These are phyloP conservation scores for Leccinum cinnamomeum DNA, from an alignment of 1,284 basidiomycete genomes.

Conservation along the genomic window DNA sequence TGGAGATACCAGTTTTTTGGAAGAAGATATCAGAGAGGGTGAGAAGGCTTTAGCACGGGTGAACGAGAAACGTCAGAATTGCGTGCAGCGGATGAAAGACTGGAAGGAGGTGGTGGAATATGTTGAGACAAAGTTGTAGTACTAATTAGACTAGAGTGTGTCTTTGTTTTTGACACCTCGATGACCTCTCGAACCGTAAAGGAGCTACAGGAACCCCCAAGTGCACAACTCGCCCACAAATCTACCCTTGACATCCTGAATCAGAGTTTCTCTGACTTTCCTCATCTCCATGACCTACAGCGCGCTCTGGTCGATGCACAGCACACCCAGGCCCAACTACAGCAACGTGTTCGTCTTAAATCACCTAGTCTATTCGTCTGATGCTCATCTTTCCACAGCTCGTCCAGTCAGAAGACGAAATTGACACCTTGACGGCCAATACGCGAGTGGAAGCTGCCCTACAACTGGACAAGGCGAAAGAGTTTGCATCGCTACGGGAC, in stretches of 20 bases:
- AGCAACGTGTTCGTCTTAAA: conserved; percentile 43
- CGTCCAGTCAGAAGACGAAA: conserved; percentile 46
- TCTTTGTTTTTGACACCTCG: background rate
- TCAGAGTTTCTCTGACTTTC: conserved; percentile 43
- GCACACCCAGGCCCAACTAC: conserved; percentile 39
- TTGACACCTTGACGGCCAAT: conserved; percentile 45
- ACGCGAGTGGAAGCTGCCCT: conserved; percentile 45
- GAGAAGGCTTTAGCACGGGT: conserved; percentile 20
- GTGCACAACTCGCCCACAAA: conserved; percentile 40
- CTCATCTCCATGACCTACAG: conserved; percentile 49
- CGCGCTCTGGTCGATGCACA: conserved; percentile 39
- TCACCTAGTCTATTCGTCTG: conserved; percentile 20
- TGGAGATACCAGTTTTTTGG: conserved; percentile 56
- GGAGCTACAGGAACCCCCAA: conserved; percentile 49
- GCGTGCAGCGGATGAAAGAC: conserved; percentile 50
- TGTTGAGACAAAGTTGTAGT: conserved; percentile 12
- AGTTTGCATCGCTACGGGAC: conserved; percentile 73
- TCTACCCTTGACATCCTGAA: conserved; percentile 49
- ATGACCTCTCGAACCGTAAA: conserved; percentile 50
- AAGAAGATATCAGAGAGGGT: conserved; percentile 41
- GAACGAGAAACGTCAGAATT: conserved; percentile 38
- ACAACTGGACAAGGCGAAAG: conserved; percentile 63
- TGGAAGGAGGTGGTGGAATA: conserved; percentile 56
- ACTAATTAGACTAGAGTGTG: background rate
- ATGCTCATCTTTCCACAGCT: conserved; percentile 55